Conservation (phyloP, 768 basidiomycete genomes). For the Pisolithus albus region DNA sequence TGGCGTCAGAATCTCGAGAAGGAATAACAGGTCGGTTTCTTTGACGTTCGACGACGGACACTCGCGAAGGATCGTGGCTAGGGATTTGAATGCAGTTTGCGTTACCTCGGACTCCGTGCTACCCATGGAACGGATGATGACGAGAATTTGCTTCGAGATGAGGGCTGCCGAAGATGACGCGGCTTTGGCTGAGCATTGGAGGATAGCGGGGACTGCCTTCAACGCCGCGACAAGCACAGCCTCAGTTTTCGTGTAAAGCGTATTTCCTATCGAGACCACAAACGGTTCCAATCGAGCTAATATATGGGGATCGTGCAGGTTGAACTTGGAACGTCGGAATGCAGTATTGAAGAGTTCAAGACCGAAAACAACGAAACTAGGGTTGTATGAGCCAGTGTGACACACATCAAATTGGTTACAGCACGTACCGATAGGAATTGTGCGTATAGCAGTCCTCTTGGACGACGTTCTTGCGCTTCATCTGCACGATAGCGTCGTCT, state of each 20-base stretch:
- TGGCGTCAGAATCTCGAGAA: conserved; percentile 80
- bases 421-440: conserved; percentile 77
- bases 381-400: conserved; percentile 2
- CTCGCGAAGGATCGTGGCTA: conserved; percentile 87
- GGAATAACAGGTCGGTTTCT: conserved; percentile 81
- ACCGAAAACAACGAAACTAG: conserved; percentile 84
- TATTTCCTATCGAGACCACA: conserved; percentile 82
- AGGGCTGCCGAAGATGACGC: conserved; percentile 73
- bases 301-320: conserved; percentile 68
- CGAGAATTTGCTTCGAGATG: conserved; percentile 75
- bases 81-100: conserved; percentile 80
- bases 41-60: conserved; percentile 73
- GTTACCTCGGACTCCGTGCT: conserved; percentile 86
- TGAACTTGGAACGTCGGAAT: conserved; percentile 77
- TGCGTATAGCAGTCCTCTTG: conserved; percentile 68
- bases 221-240: conserved; percentile 70
- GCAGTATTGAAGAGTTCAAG: conserved; percentile 88
- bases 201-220: conserved; percentile 72
- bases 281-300: conserved; percentile 83
- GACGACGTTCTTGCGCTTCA: conserved; percentile 53
- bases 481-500: conserved; percentile 66
- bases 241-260: conserved; percentile 77
- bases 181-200: conserved; percentile 76
- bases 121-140: conserved; percentile 74
- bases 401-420: not conserved